Evolutionary conservation across 805 yeast species (phyloP).

Genomic region (Candida tibetensis): DNA sequence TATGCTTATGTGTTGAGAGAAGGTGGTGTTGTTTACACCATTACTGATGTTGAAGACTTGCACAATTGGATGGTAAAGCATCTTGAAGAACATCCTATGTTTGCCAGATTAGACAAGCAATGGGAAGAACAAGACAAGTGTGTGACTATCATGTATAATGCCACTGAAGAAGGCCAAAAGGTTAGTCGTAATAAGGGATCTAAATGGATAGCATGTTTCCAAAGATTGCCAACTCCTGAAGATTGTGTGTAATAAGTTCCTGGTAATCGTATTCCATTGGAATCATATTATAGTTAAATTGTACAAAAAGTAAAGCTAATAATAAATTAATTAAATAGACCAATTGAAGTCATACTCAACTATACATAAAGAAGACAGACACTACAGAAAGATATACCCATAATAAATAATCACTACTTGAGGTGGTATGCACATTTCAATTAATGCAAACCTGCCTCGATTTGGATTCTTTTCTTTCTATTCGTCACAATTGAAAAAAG

Average conservation of each 20-base stretch:
- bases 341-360: conserved; percentile 2
- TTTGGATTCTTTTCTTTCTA: conserved; percentile 2
- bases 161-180: conserved; percentile 98
- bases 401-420: not conserved
- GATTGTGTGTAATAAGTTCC: conserved; percentile 20
- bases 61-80: conserved; percentile 97
- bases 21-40: conserved; percentile 88
- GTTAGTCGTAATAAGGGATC: conserved; percentile 86
- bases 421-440: no score
- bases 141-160: conserved; percentile 80
- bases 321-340: no score
- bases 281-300: no score
- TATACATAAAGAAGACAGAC: conserved; percentile 2
- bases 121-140: conserved; percentile 82
- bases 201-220: conserved; percentile 86
- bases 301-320: no score
- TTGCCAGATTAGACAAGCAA: conserved; percentile 71
- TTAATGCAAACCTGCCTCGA: no score
- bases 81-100: conserved; percentile 85
- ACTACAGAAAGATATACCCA: not conserved
- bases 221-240: conserved; percentile 62
- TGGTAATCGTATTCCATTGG: no score
- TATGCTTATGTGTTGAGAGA: conserved; percentile 87
- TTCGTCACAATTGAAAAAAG: conserved; percentile 2
- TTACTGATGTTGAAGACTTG: conserved; percentile 91